Base-by-base conservation (phyloP, 805 yeast genomes). In the Limtongia smithiae region DNA sequence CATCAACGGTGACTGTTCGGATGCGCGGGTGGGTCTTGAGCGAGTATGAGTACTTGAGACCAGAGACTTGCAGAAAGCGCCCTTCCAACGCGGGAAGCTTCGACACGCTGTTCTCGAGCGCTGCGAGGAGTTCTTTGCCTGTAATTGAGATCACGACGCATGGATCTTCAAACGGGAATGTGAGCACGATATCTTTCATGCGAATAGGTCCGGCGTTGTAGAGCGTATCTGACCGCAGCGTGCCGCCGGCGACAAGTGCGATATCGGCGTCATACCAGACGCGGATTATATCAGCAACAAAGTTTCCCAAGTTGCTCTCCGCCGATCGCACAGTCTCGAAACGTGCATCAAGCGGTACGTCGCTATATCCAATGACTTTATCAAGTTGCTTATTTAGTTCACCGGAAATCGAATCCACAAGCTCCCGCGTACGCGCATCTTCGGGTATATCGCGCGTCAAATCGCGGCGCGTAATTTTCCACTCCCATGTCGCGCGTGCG, bases 111-210 rank as follows among this genome's bases (percentile, higher is more conserved):
- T 55, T 57, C 38, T 58, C 61, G 4, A 58, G 44, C 7, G 59
- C 59, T 4, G 37, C 54, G 20, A 54, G 37, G 11, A 58, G 27
- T 25, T 46, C 48, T 22, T 35, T 21, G 11, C 61, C 61, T 20
- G 57, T 21, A 8, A 58, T 34, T n/a, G 44, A 33, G 12, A 58
- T 34, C 4, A 58, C 61, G 9, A 58, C 61, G n/a, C 57, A 51
- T 1, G 61, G 60, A 50, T 58, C 61, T 24, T 58, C 61, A 31
- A 50, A 58, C 1, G 61, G 61, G 25, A 58, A 58, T 9, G 56
- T 40, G n/a, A 50, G 30, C 9, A 57, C 58, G 21, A 58, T 43
- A 22, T 54, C 59, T 27, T 49, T 46, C 39, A 58, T 41, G 4
- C 44, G 18, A 3, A 58, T 15, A 8, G 54, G 52, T 2, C 61